Evolutionary conservation across 2,329 filamentous ascomycete species (phyloP).

Genomic region (Chlorencoelia australis): DNA sequence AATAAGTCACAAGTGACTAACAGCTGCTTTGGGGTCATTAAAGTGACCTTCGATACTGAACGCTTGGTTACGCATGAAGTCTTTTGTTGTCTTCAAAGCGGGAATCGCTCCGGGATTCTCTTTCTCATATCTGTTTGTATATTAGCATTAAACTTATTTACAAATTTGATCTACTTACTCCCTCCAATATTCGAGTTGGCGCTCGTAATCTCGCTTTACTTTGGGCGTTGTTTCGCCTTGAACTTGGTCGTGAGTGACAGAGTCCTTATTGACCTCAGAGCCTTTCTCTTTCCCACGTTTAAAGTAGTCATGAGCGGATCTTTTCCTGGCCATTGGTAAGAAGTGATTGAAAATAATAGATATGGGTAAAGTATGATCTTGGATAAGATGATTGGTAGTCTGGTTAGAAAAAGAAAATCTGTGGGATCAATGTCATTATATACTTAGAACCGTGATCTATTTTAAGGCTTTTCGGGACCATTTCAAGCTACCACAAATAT

Average conservation of each 20-base stretch:
- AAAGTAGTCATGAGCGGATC: conserved; percentile 4
- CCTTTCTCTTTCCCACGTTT: conserved; percentile 4
- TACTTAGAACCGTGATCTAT: too few species aligned
- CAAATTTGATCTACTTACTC: conserved; percentile 3
- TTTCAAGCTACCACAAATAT: too few species aligned
- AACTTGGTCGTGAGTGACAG: too few species aligned
- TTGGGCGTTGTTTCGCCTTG: too few species aligned
- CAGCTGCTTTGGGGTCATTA: conserved; percentile 3
- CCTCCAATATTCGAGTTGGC: conserved; percentile 1
- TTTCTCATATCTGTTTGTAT: conserved; percentile 1
- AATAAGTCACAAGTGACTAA: conserved; percentile 4
- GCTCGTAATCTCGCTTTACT: too few species aligned
- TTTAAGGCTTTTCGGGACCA: too few species aligned
- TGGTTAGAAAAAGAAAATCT: conserved; percentile 3
- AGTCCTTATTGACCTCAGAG: conserved; percentile 6
- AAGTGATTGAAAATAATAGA: conserved; percentile 5
- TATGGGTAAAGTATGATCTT: too few species aligned
- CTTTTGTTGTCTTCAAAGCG: conserved; percentile 4
- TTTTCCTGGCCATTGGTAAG: conserved; percentile 3
- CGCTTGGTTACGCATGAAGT: conserved; percentile 2
- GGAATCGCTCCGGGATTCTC: conserved; percentile 1
- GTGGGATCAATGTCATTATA: too few species aligned
- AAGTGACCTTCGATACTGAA: conserved; percentile 2
- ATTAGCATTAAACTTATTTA: not conserved
- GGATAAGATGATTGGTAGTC: conserved; percentile 4